Conservation (phyloP, 371 early-diverging fungal species). For the Cokeromyces recurvatus region DNA sequence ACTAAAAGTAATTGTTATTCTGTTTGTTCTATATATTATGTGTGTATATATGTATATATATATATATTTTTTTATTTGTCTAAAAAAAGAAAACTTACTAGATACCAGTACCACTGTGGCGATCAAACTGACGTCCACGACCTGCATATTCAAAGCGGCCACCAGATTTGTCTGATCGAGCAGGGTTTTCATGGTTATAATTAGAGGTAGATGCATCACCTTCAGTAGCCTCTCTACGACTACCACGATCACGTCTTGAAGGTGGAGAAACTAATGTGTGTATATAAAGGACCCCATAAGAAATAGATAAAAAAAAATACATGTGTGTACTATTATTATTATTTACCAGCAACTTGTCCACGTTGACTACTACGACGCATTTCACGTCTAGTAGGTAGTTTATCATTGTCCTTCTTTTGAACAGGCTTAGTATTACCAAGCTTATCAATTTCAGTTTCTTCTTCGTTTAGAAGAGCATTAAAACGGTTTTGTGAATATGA, state of each 20-base stretch:
- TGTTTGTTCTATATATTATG: background rate
- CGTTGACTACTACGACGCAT: conserved; percentile 6
- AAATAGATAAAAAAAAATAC: background rate
- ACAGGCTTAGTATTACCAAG: conserved; percentile 35
- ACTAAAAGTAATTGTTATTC: conserved; percentile 11
- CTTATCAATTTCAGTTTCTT: conserved; percentile 37
- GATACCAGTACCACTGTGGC: conserved; percentile 69
- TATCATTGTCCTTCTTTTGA: conserved; percentile 20
- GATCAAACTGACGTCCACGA: conserved; percentile 62
- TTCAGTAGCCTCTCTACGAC: conserved; percentile 13
- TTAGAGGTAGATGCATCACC: background rate
- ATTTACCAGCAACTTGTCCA: conserved; percentile 29
- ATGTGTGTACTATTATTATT: background rate
- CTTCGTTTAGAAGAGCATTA: conserved; percentile 30
- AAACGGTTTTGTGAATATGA: conserved; percentile 31
- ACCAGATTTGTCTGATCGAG: conserved; percentile 12
- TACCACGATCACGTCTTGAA: conserved; percentile 27
- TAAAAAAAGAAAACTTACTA: no score
- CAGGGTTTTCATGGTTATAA: background rate
- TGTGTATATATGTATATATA: no score
- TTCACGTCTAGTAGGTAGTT: conserved; percentile 19
- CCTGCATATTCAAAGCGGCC: conserved; percentile 4
- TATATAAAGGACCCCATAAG: background rate
- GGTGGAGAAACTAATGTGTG: conserved; percentile 34
- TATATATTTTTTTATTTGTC: no score